Evolutionary conservation across 495 filamentous ascomycete genomes (phyloP).

Genomic region (Bryoglossum gracile): DNA sequence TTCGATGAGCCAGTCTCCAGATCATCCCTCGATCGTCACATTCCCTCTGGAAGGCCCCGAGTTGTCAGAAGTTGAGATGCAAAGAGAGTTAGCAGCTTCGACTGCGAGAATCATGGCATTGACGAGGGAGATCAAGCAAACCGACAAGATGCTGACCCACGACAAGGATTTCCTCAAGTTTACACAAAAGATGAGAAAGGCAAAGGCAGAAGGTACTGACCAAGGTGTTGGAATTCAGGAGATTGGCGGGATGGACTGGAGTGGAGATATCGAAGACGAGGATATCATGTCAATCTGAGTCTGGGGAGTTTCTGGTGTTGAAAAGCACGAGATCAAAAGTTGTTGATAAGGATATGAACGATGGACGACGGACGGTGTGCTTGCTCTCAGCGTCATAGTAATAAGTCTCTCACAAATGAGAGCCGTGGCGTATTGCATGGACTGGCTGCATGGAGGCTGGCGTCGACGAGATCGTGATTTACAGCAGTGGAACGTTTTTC

Average conservation of each 20-base stretch:
- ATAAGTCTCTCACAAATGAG: constrained; percentile 6
- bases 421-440: constrained; percentile 14
- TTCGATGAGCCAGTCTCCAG: constrained; percentile 39
- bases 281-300: constrained; percentile 48
- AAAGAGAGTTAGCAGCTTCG: constrained; percentile 34
- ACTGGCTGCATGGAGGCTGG: constrained; percentile 25
- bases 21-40: constrained; percentile 30
- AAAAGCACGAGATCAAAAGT: neutral
- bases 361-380: constrained; percentile 1
- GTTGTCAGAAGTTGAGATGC: constrained; percentile 40
- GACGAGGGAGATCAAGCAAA: constrained; percentile 35
- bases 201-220: constrained; percentile 23
- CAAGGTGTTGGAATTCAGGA: constrained; percentile 27
- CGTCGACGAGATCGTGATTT: constrained; percentile 8
- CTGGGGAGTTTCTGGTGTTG: constrained; percentile 28
- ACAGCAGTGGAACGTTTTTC: neutral
- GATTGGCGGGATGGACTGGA: constrained; percentile 23
- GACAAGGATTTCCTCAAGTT: constrained; percentile 53
- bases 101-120: constrained; percentile 38
- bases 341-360: constrained; percentile 2
- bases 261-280: constrained; percentile 51
- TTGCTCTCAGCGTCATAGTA: constrained; percentile 8
- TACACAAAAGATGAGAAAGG: constrained; percentile 39
- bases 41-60: constrained; percentile 31
- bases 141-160: constrained; percentile 47